Evolutionary conservation across 768 basidiomycete genomes (phyloP).

Genomic region (Neoboletus subvelutipes): DNA sequence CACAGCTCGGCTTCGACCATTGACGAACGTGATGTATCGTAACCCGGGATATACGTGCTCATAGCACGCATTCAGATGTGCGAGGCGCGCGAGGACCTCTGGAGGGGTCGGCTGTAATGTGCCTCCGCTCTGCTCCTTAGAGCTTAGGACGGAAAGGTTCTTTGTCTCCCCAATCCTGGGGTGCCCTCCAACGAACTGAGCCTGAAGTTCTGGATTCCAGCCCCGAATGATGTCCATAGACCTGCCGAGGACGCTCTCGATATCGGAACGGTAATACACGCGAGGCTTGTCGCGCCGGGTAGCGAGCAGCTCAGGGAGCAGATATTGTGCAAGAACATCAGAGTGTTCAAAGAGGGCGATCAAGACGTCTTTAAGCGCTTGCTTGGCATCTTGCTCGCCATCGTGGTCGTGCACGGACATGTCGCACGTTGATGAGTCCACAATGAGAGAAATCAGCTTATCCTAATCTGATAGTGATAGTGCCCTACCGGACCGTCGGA

Average conservation of each 20-base stretch:
- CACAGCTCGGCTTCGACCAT: conserved; percentile 68
- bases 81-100: conserved; percentile 70
- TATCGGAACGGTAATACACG: conserved; percentile 40
- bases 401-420: conserved; percentile 2
- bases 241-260: conserved; percentile 51
- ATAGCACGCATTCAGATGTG: conserved; percentile 75
- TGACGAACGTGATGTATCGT: conserved; percentile 91
- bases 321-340: conserved; percentile 47
- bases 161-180: conserved; percentile 86
- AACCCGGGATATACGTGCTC: conserved; percentile 71
- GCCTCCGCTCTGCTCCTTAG: conserved; percentile 69
- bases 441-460: conserved; percentile 3
- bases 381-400: conserved; percentile 8
- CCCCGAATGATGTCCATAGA: conserved; percentile 47
- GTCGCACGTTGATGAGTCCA: background rate
- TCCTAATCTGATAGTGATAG: conserved; percentile 11
- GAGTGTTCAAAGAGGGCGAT: conserved; percentile 66
- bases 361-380: conserved; percentile 35
- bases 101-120: conserved; percentile 57
- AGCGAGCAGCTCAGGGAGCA: conserved; percentile 53
- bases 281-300: conserved; percentile 23
- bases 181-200: conserved; percentile 76
- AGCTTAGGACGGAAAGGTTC: conserved; percentile 72
- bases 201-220: conserved; percentile 53
- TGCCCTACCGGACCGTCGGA: conserved; percentile 3